phyloP scores from a whole-genome alignment of 2,329 filamentous ascomycete species.

The Neurospora crassa region DNA sequence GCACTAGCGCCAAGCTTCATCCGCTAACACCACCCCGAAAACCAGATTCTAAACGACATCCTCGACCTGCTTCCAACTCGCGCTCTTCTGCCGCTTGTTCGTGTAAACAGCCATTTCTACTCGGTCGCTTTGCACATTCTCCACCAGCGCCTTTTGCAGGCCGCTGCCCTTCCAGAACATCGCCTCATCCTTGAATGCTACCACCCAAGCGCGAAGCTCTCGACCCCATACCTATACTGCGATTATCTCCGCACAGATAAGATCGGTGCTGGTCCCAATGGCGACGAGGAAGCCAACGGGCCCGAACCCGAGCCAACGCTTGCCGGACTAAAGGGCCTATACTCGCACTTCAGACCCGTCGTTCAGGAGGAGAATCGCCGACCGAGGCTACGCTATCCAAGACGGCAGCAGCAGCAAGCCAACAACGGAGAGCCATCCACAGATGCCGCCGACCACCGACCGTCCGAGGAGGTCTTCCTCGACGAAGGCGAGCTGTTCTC shows the following conservation, averaged over 20 bases:
- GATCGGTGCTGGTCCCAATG: conserved; percentile 23
- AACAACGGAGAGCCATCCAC: conserved; percentile 6
- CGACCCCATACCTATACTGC: conserved; percentile 58
- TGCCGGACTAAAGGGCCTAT: conserved; percentile 44
- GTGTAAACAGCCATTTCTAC: conserved; percentile 23
- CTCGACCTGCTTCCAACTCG: conserved; percentile 20
- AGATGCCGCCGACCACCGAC: conserved; percentile 29
- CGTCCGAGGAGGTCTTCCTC: conserved; percentile 52
- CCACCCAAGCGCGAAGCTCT: conserved; percentile 59
- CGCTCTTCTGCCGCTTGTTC: conserved; percentile 19
- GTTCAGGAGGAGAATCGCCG: conserved; percentile 42
- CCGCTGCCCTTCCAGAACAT: conserved; percentile 49
- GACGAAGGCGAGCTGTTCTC: conserved; percentile 65
- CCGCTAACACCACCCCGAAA: neutral
- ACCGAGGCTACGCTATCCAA: conserved; percentile 28
- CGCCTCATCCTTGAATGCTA: conserved; percentile 71
- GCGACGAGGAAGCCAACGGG: conserved; percentile 25
- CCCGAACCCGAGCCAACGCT: conserved; percentile 17
- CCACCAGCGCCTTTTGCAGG: conserved; percentile 27
- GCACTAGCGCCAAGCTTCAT: neutral
- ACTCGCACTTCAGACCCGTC: conserved; percentile 61
- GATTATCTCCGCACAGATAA: conserved; percentile 55
- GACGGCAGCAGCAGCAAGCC: conserved; percentile 4
- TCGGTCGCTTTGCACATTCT: conserved; percentile 20
- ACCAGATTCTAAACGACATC: conserved; percentile 24